These are phyloP conservation scores for Diaporthe ilicicola DNA, from an alignment of 2,329 filamentous ascomycete genomes.

Conservation along the genomic window DNA sequence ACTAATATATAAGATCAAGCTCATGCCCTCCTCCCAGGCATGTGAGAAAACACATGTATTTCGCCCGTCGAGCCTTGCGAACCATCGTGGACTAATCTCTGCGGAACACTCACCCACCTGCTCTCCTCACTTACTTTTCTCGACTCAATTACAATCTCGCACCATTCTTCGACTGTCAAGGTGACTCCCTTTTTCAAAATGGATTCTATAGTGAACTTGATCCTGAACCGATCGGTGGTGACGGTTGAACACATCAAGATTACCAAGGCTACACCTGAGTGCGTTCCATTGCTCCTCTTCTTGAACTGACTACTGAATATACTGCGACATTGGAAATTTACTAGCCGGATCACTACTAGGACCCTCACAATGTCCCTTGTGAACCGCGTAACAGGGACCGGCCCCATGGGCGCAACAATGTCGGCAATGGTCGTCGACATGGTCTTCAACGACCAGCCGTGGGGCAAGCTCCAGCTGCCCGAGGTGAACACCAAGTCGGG, in stretches of 20 bases:
- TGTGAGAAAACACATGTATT: not conserved
- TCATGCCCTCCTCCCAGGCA: not conserved
- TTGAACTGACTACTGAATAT: not conserved
- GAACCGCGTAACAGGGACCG: constrained; percentile 42
- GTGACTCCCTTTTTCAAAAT: constrained; percentile 28
- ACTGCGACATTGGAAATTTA: not conserved
- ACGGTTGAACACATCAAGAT: constrained; percentile 44
- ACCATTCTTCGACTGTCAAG: not conserved
- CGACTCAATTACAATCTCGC: not conserved
- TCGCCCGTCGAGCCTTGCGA: not conserved
- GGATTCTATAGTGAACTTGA: constrained; percentile 41
- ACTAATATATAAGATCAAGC: constrained; percentile 6
- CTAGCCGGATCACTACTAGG: constrained; percentile 35
- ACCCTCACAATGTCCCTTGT: constrained; percentile 43
- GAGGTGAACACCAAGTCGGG: constrained; percentile 41
- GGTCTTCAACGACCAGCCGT: constrained; percentile 41
- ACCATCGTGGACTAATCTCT: not conserved
- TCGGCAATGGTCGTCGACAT: constrained; percentile 42
- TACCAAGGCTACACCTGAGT: constrained; percentile 42
- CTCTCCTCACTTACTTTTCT: not conserved
- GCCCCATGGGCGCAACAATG: constrained; percentile 43
- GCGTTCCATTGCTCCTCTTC: constrained; percentile 25
- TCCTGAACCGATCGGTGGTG: constrained; percentile 41
- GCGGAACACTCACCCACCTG: not conserved
- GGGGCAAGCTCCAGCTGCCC: constrained; percentile 44